These are phyloP conservation scores for Tylopilus sp. DNA, from an alignment of 768 basidiomycete species.

Conservation along the genomic window DNA sequence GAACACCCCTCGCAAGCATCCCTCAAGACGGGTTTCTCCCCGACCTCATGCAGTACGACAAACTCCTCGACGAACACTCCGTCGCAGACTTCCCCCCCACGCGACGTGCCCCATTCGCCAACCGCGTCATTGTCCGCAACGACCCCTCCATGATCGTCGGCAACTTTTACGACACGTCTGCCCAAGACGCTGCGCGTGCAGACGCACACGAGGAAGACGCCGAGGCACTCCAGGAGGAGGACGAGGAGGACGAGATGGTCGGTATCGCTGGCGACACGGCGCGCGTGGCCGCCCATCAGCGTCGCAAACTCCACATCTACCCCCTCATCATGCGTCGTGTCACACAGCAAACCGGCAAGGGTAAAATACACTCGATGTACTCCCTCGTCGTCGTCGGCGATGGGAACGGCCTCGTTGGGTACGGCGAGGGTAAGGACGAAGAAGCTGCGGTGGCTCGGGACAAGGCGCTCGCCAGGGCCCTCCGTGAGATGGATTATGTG, in stretches of 20 bases:
- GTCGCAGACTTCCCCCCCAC: slow-evolving; percentile 51
- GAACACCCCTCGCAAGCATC: slow-evolving; percentile 17
- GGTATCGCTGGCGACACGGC: slow-evolving; percentile 14
- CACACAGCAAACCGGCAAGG: slow-evolving; percentile 91
- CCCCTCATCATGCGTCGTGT: slow-evolving; percentile 52
- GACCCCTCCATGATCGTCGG: slow-evolving; percentile 63
- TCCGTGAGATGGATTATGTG: slow-evolving; percentile 88
- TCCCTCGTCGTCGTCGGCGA: slow-evolving; percentile 75
- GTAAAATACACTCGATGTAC: slow-evolving; percentile 68
- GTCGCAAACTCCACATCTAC: slow-evolving; percentile 34
- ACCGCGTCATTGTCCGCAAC: slow-evolving; percentile 65
- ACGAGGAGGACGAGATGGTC: slow-evolving; percentile 19
- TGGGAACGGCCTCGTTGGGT: slow-evolving; percentile 78
- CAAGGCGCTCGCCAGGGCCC: slow-evolving; percentile 64
- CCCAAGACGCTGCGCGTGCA: not conserved
- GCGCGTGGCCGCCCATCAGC: slow-evolving; percentile 15
- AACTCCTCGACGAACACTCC: slow-evolving; percentile 59
- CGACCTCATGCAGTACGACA: slow-evolving; percentile 60
- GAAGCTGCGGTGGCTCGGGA: slow-evolving; percentile 49
- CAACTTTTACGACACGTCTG: slow-evolving; percentile 23
- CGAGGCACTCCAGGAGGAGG: no score
- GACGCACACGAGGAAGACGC: slow-evolving; percentile 8
- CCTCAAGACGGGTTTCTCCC: slow-evolving; percentile 40
- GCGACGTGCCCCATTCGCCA: slow-evolving; percentile 49
- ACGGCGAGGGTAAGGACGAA: slow-evolving; percentile 75